Percentiles rank a stretch among this genome's conserved stretches.
Conservation (phyloP, 2,329 filamentous ascomycete genomes). For the Lasiodiplodia citricola region DNA sequence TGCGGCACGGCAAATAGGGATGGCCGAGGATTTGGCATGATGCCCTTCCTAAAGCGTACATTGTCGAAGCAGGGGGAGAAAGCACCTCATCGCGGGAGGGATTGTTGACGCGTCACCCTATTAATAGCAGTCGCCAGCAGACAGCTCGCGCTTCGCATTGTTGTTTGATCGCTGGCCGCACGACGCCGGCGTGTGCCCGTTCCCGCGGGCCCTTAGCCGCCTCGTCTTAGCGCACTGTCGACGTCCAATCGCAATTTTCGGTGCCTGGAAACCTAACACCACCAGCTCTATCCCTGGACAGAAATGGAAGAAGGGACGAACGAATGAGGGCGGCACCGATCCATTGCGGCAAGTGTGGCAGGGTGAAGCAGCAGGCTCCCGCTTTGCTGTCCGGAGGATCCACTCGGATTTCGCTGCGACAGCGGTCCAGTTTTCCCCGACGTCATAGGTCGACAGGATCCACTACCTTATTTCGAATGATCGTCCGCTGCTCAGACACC, state of each 20-base stretch:
- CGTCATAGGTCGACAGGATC: slow-evolving; percentile 1
- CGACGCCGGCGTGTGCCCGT: not conserved
- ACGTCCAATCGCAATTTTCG: slow-evolving; percentile 14
- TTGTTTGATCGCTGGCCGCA: slow-evolving; percentile 5
- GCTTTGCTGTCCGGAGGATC: not conserved
- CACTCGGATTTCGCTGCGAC: slow-evolving; percentile 14
- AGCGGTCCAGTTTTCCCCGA: slow-evolving; percentile 15
- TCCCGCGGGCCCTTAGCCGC: not conserved
- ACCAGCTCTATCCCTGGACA: not conserved
- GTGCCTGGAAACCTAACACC: not conserved
- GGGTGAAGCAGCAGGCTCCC: not conserved
- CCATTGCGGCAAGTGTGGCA: not conserved
- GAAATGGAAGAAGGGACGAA: not conserved
- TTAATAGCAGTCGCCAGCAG: not conserved
- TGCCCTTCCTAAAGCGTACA: not conserved
- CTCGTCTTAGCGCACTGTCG: not conserved
- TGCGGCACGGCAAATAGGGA: not conserved
- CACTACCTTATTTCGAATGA: slow-evolving; percentile 18
- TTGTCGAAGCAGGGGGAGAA: not conserved
- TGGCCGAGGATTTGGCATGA: not conserved
- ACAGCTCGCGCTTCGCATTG: slow-evolving; percentile 13
- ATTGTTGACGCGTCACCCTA: slow-evolving; percentile 5
- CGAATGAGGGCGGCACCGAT: not conserved
- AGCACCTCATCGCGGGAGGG: not conserved
- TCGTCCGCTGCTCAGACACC: not conserved